These are phyloP conservation scores for bread wheat (Triticum aestivum) DNA, from an alignment of 176 grass and related monocot genomes.

Conservation along the genomic window IWGSC_CS_RefSeq_v2.1 NC_057797.1:35601434-35601933, in stretches of 20 bases:
- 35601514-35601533: neutral
- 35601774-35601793: neutral
- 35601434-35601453: neutral
- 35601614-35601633: constrained; percentile 7
- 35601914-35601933: constrained; percentile 86
- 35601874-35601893: constrained; percentile 60
- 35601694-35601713: neutral
- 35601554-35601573: constrained; percentile 95
- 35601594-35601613: constrained; percentile 84
- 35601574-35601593: constrained; percentile 89
- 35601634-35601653: neutral
- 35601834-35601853: constrained; percentile 68
- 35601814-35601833: neutral
- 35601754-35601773: neutral
- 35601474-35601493: neutral
- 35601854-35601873: constrained; percentile 78
- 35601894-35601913: constrained; percentile 85
- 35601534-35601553: constrained; percentile 47
- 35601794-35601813: neutral
- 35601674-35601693: neutral
- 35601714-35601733: neutral
- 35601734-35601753: neutral
- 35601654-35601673: neutral
- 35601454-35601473: neutral
- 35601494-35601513: neutral